Conservation (phyloP, 2,329 filamentous ascomycete species). For the Botrytis squamosa region DNA sequence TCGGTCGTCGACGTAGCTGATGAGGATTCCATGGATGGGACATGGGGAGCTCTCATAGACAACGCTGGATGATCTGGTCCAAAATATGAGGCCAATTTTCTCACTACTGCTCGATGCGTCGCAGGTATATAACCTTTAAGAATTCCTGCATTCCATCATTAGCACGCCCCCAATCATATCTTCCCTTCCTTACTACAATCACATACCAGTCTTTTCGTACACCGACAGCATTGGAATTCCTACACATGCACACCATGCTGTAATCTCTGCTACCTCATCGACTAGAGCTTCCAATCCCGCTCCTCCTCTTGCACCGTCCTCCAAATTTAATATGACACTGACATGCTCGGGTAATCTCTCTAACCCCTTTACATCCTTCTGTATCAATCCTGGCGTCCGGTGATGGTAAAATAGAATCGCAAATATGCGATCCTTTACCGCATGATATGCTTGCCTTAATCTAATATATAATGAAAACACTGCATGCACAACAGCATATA, state of each 20-base stretch:
- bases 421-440: conserved; percentile 72
- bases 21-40: conserved; percentile 56
- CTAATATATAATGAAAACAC: conserved; percentile 89
- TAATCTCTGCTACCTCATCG: conserved; percentile 86
- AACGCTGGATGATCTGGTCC: conserved; percentile 71
- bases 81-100: conserved; percentile 85
- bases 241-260: conserved; percentile 88
- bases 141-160: conserved; percentile 56
- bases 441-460: conserved; percentile 74
- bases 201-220: conserved; percentile 84
- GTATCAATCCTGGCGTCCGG: conserved; percentile 88
- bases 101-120: conserved; percentile 74
- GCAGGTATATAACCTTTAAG: conserved; percentile 88
- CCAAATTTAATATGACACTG: conserved; percentile 77
- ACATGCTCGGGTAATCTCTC: conserved; percentile 78
- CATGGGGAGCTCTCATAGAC: conserved; percentile 69
- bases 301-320: conserved; percentile 65
- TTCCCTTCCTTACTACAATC: not conserved
- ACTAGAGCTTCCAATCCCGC: conserved; percentile 80
- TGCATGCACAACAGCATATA: conserved; percentile 71
- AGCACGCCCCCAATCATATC: not conserved
- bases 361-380: conserved; percentile 76
- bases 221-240: conserved; percentile 85
- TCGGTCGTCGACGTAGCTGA: conserved; percentile 44
- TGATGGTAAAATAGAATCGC: conserved; percentile 93